Evolutionary conservation across 148 eudicot species (phyloP), one percentile per base, ranked within the genome.

Genomic region (Fagopyrum esculentum): DNA sequence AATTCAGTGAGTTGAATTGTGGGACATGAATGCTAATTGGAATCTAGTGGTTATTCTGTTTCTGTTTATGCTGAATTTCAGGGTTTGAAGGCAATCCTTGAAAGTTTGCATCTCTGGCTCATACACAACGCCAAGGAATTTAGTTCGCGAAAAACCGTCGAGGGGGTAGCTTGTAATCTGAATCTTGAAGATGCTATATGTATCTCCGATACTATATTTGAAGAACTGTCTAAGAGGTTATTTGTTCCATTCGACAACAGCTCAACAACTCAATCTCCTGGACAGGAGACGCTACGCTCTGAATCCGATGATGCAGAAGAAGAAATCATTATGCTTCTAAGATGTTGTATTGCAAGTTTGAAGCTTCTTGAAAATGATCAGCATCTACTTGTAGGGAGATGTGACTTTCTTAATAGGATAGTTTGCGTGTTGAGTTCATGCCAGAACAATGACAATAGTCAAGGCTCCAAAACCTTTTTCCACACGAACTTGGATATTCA

Each of bases 331-430:
- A 12, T 64, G 46, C 70, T 64, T 40, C 70, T 91, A 81, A 86
- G 98, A 78, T 91, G 97, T 72, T 91, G 90, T 80, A 45, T 89
- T 77, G 79, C 84, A 57, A 75, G 81, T 3, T 79, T 88, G 79
- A 78, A 81, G 72, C 52, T 89, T 79, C 83, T 84, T 50, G 75
- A 66, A 51, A 63, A 63, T 54, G 85, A 85, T 56, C 83, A 83
- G 70, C 52, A 56, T 74, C 78, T 77, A 73, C 74, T 83, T 46
- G 45, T 83, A 75, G 80, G 82, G 68, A 84, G 84, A 60, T 85
- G 87, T 43, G 78, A 17, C 50, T 76, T 75, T 82, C 85, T 84
- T 78, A 77, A 84, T 52, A 49, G 64, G 69, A 78, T 88, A 59
- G 80, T 85, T 15, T 77, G 47, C 75, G 79, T 64, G 75, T 75